phyloP scores from a whole-genome alignment of 306 rosid species.

The Canavalia gladiata region DNA sequence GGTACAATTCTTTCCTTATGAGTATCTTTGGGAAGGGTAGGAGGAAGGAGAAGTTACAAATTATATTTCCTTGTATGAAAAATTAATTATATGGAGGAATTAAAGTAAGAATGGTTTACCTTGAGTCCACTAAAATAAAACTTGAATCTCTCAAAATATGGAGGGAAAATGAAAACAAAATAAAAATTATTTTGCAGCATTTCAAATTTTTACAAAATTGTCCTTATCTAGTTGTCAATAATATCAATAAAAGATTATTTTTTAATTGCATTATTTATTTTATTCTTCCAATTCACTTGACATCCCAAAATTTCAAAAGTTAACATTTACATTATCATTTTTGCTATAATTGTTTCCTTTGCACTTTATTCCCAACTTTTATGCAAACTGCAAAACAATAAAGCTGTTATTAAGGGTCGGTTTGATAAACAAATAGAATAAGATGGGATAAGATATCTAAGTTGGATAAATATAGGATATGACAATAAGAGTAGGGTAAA shows the following conservation, averaged over 20 bases:
- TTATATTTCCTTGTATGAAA: slow-evolving; percentile 17
- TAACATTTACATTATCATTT: slow-evolving; percentile 3
- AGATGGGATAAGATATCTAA: too few relatives aligned
- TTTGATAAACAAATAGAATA: too few relatives aligned
- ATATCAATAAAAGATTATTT: slow-evolving; percentile 30
- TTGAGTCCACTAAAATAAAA: background rate
- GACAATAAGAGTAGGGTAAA: too few relatives aligned
- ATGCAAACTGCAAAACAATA: slow-evolving; percentile 14
- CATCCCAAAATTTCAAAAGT: background rate
- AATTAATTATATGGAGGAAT: slow-evolving; percentile 26
- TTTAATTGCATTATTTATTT: slow-evolving; percentile 6
- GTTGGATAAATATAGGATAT: too few relatives aligned
- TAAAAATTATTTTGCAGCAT: slow-evolving; percentile 4
- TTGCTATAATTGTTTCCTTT: slow-evolving; percentile 1
- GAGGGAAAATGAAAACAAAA: slow-evolving; percentile 32
- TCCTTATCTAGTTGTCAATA: slow-evolving; percentile 33
- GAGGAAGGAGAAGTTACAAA: slow-evolving; percentile 25
- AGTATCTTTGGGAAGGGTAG: slow-evolving; percentile 31
- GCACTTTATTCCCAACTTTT: background rate
- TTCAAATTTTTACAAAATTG: slow-evolving; percentile 1
- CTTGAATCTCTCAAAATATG: slow-evolving; percentile 7
- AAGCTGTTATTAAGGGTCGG: background rate
- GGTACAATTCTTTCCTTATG: slow-evolving; percentile 57
- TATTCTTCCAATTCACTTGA: slow-evolving; percentile 36
- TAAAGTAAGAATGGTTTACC: slow-evolving; percentile 22